Evolutionary conservation across 2,329 filamentous ascomycete genomes (phyloP).

Genomic region (Colletotrichum liriopes): DNA sequence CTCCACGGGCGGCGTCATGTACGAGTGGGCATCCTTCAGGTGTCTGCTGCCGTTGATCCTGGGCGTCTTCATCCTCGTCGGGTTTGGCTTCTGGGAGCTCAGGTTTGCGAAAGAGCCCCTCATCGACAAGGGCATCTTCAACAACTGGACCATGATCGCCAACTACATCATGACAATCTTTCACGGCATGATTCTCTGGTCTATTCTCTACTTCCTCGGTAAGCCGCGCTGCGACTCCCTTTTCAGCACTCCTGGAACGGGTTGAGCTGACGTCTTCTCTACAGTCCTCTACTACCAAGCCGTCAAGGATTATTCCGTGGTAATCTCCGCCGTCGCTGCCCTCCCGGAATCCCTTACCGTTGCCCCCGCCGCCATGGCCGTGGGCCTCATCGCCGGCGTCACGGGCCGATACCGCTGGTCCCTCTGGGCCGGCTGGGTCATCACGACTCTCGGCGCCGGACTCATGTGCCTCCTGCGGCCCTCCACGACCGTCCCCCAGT

Average conservation of each 20-base stretch:
- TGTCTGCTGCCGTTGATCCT: slow-evolving; percentile 74
- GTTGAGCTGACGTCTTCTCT: slow-evolving; percentile 45
- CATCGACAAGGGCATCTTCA: slow-evolving; percentile 61
- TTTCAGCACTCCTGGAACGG: slow-evolving; percentile 50
- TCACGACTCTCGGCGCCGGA: slow-evolving; percentile 73
- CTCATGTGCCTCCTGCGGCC: slow-evolving; percentile 64
- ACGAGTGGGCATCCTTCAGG: slow-evolving; percentile 74
- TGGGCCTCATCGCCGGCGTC: slow-evolving; percentile 68
- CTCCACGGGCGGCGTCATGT: slow-evolving; percentile 77
- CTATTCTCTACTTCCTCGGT: slow-evolving; percentile 69
- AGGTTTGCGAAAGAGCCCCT: slow-evolving; percentile 66
- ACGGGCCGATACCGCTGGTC: slow-evolving; percentile 74
- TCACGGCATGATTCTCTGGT: slow-evolving; percentile 72
- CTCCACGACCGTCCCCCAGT: slow-evolving; percentile 65
- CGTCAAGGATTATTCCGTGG: slow-evolving; percentile 68
- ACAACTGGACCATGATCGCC: slow-evolving; percentile 64
- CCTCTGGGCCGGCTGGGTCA: slow-evolving; percentile 73
- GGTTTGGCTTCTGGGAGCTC: slow-evolving; percentile 70
- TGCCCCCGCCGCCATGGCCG: slow-evolving; percentile 71
- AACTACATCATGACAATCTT: slow-evolving; percentile 68
- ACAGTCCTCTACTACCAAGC: slow-evolving; percentile 62
- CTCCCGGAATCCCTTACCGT: slow-evolving; percentile 76
- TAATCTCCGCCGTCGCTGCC: slow-evolving; percentile 69
- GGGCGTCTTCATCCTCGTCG: slow-evolving; percentile 65
- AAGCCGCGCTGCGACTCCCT: slow-evolving; percentile 22